These are phyloP conservation scores for Corylus americana DNA, from an alignment of 306 rosid species.

Conservation along the genomic window DNA sequence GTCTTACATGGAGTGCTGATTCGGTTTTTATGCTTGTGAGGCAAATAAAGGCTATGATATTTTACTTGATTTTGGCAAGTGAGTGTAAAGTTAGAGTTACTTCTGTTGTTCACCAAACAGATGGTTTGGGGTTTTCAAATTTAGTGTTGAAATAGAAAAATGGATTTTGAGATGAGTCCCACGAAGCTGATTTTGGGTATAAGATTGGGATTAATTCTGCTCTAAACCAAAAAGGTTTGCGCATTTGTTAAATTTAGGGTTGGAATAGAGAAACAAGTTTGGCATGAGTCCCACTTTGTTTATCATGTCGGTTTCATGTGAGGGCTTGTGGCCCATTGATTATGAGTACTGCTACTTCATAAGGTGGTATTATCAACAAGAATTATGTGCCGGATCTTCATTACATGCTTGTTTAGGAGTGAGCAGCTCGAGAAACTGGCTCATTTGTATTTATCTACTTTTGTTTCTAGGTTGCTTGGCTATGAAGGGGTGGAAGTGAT, in stretches of 20 bases:
- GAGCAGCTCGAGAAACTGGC: slow-evolving; percentile 19
- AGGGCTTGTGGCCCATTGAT: neutral
- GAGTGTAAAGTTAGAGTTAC: neutral
- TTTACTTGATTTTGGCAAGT: neutral
- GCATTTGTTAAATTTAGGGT: neutral
- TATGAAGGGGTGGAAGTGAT: slow-evolving; percentile 90
- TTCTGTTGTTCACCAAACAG: too few species aligned
- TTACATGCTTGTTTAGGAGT: neutral
- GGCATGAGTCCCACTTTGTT: neutral
- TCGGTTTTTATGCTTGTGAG: neutral
- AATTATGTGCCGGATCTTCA: neutral
- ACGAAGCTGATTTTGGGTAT: neutral
- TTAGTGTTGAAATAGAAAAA: neutral
- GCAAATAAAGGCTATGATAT: neutral
- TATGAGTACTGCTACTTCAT: neutral
- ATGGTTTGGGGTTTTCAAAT: neutral
- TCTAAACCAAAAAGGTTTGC: neutral
- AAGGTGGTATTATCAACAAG: neutral
- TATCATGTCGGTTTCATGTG: neutral
- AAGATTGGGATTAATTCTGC: neutral
- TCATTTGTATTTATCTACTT: slow-evolving; percentile 17
- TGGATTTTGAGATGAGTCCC: neutral
- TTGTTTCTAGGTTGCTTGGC: slow-evolving; percentile 63
- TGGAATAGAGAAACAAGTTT: neutral
- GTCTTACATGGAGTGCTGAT: neutral